Evolutionary conservation across 257 asterid species (phyloP), one percentile per base, ranked within the genome.

Genomic region (Echites panduratus): DNA sequence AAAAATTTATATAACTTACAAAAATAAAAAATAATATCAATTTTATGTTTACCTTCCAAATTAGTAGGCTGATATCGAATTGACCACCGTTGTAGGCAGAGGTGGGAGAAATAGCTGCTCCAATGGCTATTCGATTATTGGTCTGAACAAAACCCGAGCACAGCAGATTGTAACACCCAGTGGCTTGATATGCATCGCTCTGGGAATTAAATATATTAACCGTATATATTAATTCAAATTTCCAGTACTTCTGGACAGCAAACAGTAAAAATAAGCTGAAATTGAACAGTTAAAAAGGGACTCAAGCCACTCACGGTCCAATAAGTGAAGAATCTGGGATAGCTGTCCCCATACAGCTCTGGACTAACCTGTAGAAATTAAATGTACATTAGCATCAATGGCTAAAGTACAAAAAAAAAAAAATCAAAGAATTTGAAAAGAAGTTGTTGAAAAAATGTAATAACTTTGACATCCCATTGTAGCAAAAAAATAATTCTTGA

Each of bases 41-140:
- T n/a, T n/a, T n/a, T n/a, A n/a, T n/a, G n/a, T n/a, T n/a, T n/a
- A 92, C 98, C 98, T 92, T 92, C 98, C 98, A 90, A 7, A 92
- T 83, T 73, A 92, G 71, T 67, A 92, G 79, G 84, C 90, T 92
- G 73, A 92, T 90, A 75, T 92, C 98, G 76, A 88, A 92, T 87
- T 92, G 98, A 7, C 96, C 95, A 47, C 90, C 91, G 62, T 73
- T 82, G 35, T 84, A 92, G 0, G 93, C 68, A n/a, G 98, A 92
- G 12, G 87, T 85, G 4, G 98, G 98, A 43, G 98, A 92, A 79
- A 92, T 92, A 2, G 98, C 98, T 1, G 97, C 98, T 29, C 98
- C 98, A 73, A 90, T 89, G 40, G 98, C 96, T 64, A 92, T 87
- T 74, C 70, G 84, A 74, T 73, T 90, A 84, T 86, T 92, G 41